Evolutionary conservation across 2,329 filamentous ascomycete species (phyloP).

Genomic region (Colletotrichum phormii): DNA sequence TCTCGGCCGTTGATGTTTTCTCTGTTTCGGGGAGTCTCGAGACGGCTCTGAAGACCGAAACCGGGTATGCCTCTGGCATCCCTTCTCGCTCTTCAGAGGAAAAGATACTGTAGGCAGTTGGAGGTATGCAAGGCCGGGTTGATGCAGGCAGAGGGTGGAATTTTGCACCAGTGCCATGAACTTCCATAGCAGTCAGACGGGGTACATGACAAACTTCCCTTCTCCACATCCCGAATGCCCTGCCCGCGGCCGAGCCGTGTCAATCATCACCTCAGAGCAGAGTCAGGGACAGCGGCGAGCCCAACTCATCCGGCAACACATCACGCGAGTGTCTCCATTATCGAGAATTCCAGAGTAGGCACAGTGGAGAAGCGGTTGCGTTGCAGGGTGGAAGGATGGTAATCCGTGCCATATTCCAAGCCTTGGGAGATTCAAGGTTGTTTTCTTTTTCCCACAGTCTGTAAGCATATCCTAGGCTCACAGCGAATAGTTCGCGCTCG

Average conservation of each 20-base stretch:
- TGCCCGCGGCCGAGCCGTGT: not conserved
- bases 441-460: not conserved
- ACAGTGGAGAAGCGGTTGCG: not conserved
- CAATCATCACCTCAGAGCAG: not conserved
- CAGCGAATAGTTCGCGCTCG: not conserved
- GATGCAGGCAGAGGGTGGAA: not conserved
- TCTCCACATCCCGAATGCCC: constrained; percentile 24
- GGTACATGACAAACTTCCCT: not conserved
- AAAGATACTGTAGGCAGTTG: not conserved
- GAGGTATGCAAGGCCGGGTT: not conserved
- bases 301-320: constrained; percentile 8
- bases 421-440: not conserved
- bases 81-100: not conserved
- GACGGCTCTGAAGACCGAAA: not conserved
- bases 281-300: not conserved
- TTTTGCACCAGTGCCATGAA: not conserved
- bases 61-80: not conserved
- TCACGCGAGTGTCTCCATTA: constrained; percentile 22
- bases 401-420: not conserved
- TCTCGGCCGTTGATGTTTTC: constrained; percentile 5
- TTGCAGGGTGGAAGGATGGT: not conserved
- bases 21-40: not conserved
- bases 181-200: not conserved
- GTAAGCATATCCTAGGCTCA: not conserved
- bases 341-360: not conserved